A percentile compares a stretch with the other conserved stretches of the same genome.
phyloP scores from a whole-genome alignment of 2,329 filamentous ascomycete genomes.

The Colletotrichum sp. region DNA sequence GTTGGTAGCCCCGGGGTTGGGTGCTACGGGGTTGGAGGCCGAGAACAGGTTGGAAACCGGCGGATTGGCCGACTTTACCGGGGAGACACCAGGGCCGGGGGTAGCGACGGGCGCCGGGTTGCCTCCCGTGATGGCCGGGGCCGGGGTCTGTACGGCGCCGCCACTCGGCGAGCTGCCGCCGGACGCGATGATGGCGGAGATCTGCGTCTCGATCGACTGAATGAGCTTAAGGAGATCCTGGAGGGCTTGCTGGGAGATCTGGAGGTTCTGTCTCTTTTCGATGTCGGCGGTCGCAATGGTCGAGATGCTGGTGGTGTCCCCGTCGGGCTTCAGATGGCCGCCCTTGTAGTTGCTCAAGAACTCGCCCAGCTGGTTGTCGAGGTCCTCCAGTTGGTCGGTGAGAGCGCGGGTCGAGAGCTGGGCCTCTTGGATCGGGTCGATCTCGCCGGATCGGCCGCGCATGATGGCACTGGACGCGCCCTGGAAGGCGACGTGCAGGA shows the following conservation, averaged over 20 bases:
- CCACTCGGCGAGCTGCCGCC: neutral
- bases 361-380: conserved; percentile 5
- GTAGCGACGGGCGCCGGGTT: neutral
- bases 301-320: neutral
- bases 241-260: neutral
- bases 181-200: neutral
- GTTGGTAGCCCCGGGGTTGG: neutral
- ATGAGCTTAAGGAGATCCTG: conserved; percentile 14
- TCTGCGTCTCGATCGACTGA: conserved; percentile 9
- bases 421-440: neutral
- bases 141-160: neutral
- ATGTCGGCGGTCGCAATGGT: neutral
- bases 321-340: neutral
- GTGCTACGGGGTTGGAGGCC: neutral
- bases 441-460: conserved; percentile 4
- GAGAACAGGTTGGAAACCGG: neutral
- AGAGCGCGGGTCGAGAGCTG: neutral
- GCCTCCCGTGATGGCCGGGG: neutral
- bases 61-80: neutral
- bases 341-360: neutral
- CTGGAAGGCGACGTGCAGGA: conserved; percentile 13
- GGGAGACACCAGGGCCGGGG: neutral
- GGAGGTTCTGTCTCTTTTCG: conserved; percentile 5
- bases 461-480: conserved; percentile 20
- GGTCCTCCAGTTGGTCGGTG: neutral